A percentile compares a stretch with the other conserved stretches of the same genome.
Evolutionary conservation across 371 early-diverging fungal species (phyloP).

Genomic region (Choanephora cucurbitarum): DNA sequence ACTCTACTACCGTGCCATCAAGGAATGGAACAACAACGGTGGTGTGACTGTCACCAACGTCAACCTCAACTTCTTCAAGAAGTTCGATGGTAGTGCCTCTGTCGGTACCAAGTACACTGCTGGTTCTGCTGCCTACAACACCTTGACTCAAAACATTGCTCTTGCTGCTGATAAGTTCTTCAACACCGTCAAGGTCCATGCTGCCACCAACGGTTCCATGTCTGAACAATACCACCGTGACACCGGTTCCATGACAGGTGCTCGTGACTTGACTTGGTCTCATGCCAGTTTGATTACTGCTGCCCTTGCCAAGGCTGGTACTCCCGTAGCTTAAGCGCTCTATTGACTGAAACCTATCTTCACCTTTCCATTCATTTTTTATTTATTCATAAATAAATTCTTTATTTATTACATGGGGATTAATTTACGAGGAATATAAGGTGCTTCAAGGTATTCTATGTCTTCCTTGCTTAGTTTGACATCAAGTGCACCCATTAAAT

Average conservation of each 20-base stretch:
- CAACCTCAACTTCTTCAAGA: constrained; percentile 35
- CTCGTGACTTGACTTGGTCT: constrained; percentile 72
- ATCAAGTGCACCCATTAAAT: constrained; percentile 31
- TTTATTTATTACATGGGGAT: constrained; percentile 11
- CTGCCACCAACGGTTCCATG: constrained; percentile 47
- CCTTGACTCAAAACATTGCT: constrained; percentile 33
- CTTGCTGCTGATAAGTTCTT: constrained; percentile 55
- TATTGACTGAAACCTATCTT: background rate
- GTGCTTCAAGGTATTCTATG: constrained; percentile 29
- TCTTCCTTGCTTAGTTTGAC: constrained; percentile 45
- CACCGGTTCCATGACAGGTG: constrained; percentile 57
- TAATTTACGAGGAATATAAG: constrained; percentile 23
- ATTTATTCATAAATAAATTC: too few species aligned
- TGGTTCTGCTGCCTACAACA: constrained; percentile 25
- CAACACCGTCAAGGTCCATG: constrained; percentile 47
- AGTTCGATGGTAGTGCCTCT: constrained; percentile 29
- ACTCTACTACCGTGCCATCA: constrained; percentile 53
- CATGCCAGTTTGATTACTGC: constrained; percentile 62
- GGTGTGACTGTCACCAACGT: constrained; percentile 36
- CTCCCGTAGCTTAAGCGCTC: constrained; percentile 23
- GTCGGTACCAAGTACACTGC: constrained; percentile 24
- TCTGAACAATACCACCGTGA: constrained; percentile 58
- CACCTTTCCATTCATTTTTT: too few species aligned
- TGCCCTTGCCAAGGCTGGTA: constrained; percentile 27
- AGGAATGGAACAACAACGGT: constrained; percentile 26